A percentile compares a stretch with the other conserved stretches of the same genome.
Evolutionary conservation across 306 rosid species (phyloP).

Genomic region (Morella rubra): DNA sequence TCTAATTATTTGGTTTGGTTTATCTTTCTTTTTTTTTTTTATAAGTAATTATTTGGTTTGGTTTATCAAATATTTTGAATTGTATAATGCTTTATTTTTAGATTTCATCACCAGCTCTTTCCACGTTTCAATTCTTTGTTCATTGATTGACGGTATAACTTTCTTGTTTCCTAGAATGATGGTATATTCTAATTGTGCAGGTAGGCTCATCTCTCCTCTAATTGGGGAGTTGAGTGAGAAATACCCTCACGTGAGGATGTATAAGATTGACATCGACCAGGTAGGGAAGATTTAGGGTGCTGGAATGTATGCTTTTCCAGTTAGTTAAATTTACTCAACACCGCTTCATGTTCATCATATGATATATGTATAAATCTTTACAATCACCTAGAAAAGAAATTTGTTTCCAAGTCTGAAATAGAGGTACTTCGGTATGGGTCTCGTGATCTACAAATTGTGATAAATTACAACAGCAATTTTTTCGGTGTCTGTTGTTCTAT

Average conservation of each 20-base stretch:
- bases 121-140: background rate
- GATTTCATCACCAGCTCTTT: background rate
- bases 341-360: background rate
- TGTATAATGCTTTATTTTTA: background rate
- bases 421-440: background rate
- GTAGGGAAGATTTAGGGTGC: conserved; percentile 32
- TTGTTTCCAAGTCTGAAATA: background rate
- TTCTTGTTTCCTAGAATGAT: background rate
- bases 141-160: background rate
- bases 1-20: background rate
- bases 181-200: conserved; percentile 40
- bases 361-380: background rate
- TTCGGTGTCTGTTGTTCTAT: background rate
- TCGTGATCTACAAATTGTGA: background rate
- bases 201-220: conserved; percentile 68
- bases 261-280: conserved; percentile 88
- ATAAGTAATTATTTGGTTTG: background rate
- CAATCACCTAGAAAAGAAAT: background rate
- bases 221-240: conserved; percentile 59
- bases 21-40: too few relatives aligned
- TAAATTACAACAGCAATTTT: background rate
- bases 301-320: background rate
- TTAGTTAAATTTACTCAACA: background rate
- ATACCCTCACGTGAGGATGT: conserved; percentile 70
- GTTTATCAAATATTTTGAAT: background rate